Conservation (phyloP, 1,284 basidiomycete species). For the Moesziomyces sp. region DNA sequence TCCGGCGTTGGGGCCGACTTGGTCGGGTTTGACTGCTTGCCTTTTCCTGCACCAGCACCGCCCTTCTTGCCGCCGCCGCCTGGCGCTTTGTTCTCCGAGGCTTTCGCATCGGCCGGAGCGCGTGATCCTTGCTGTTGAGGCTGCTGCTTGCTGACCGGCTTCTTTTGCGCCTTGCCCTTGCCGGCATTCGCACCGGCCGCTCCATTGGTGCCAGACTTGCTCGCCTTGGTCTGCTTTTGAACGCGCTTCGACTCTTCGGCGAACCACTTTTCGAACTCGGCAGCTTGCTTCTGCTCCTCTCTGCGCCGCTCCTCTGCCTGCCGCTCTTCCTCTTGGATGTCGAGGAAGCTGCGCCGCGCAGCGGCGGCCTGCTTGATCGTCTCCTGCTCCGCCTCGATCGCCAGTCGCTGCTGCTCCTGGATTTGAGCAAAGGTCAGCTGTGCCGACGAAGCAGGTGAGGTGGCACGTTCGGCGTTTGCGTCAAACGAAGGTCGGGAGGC, state of each 20-base stretch:
- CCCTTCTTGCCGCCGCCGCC: constrained; percentile 23
- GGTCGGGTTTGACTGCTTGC: constrained; percentile 10
- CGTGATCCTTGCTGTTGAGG: constrained; percentile 13
- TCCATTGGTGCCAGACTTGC: constrained; percentile 2
- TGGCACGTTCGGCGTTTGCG: constrained; percentile 1
- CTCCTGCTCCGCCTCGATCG: constrained; percentile 31
- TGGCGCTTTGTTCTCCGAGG: constrained; percentile 18
- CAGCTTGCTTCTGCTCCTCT: constrained; percentile 56
- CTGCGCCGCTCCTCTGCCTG: constrained; percentile 45
- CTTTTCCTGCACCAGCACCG: not conserved
- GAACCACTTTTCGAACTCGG: constrained; percentile 65
- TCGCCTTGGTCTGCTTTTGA: constrained; percentile 38
- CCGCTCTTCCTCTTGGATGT: constrained; percentile 61
- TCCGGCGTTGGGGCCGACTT: not conserved
- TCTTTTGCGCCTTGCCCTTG: constrained; percentile 29
- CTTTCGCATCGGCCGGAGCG: not conserved
- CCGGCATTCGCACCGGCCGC: constrained; percentile 2
- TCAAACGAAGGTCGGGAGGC: constrained; percentile 12
- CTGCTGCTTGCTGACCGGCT: constrained; percentile 13
- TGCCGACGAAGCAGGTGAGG: constrained; percentile 17
- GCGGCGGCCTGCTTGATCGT: constrained; percentile 35
- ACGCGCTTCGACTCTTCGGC: constrained; percentile 62
- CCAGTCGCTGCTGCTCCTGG: constrained; percentile 59
- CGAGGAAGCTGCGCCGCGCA: constrained; percentile 54
- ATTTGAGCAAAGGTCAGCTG: constrained; percentile 58